Conservation (phyloP, 495 filamentous ascomycete species). For the Choiromyces venosus region DNA sequence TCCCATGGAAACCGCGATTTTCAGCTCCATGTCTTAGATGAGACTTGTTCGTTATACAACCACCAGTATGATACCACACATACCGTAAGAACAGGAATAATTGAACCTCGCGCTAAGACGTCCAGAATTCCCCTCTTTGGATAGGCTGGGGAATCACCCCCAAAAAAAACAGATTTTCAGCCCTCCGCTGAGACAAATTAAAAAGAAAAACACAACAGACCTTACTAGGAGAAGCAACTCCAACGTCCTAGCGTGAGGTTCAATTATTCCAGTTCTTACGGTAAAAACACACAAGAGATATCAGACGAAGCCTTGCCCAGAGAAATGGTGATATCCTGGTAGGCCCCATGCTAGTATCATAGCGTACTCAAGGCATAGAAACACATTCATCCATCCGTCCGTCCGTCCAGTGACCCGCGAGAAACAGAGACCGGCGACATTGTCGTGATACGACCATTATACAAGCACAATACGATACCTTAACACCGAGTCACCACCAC, state of each 20-base stretch:
- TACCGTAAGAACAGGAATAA: no score
- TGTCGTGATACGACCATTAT: neutral
- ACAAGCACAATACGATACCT: neutral
- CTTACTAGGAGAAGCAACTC: no score
- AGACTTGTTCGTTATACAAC: neutral
- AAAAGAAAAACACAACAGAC: no score
- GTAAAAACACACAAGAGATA: no score
- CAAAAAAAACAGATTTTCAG: no score
- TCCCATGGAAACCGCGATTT: neutral
- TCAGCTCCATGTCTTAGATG: neutral
- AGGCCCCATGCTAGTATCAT: neutral
- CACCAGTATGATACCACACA: no score
- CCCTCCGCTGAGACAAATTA: no score
- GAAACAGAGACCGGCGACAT: neutral
- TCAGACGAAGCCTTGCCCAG: neutral
- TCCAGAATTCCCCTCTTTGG: no score
- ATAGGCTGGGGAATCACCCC: no score
- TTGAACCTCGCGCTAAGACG: no score
- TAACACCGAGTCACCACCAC: neutral
- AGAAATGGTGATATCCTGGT: neutral
- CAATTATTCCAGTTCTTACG: no score
- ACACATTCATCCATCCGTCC: neutral
- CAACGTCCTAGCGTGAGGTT: no score
- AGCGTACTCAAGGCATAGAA: neutral
- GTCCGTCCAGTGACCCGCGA: neutral